Evolutionary conservation across 176 grass and related monocot genomes (phyloP), one percentile per base, ranked within the genome.

Genomic region (Aegilops sharonensis): DNA sequence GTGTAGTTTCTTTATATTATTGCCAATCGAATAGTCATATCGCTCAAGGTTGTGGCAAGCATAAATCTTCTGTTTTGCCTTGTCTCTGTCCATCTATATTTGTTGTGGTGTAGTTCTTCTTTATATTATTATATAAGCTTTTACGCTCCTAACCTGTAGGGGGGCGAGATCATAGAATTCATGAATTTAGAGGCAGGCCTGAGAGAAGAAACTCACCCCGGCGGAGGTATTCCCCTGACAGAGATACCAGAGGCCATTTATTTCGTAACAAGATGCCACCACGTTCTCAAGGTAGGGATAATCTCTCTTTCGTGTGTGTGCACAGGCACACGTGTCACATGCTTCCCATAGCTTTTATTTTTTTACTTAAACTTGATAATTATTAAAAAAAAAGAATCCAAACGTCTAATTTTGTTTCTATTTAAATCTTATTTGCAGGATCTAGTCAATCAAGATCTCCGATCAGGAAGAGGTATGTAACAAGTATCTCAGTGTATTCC

Each of bases 361-460:
- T 7, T 56, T 56, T 56, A 18, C 52, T 18, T 56, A 56, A 56
- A 18, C 52, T 75, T 48, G 42, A 18, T 50, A 15, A 10, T 50
- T 75, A 9, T 50, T 50, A 17, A 18, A 14, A 30, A 30, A 75
- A 50, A 18, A 48, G 72, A 50, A 75, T 50, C 42, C 42, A 8
- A 9, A 18, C 52, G 18, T 35, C 70, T 86, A 61, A 80, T 64
- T 48, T 17, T 14, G 9, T 68, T 21, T 71, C 9, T n/a, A 13
- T 45, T 81, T 13, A 74, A 68, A 70, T 87, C 35, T 77, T 21
- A 70, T 7, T 64, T 87, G 72, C 84, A 97, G 94, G 88, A 37
- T 97, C 90, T 77, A 97, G 88, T 64, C 83, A 50, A 64, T 97
- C 92, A 87, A 89, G 82, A 78, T 97, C 94, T 32, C 92, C 94